phyloP scores from a whole-genome alignment of 1,284 basidiomycete genomes.

The Papiliotrema flavescens region DNA sequence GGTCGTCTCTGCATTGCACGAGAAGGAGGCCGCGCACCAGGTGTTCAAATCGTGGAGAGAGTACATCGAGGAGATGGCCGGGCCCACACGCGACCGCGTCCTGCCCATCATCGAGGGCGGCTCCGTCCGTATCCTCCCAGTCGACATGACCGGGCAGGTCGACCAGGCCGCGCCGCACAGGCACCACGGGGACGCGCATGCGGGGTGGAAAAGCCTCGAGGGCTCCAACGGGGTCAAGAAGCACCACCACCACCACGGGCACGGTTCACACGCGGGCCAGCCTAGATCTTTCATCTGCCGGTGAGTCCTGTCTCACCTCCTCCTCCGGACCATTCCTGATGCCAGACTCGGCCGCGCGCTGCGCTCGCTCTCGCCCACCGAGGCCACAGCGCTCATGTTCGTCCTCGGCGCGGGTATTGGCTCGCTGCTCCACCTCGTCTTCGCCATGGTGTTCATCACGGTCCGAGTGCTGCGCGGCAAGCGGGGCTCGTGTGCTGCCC shows the following conservation, averaged over 20 bases:
- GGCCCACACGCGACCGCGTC: conserved; percentile 4
- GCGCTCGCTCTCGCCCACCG: conserved; percentile 15
- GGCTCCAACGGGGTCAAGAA: conserved; percentile 4
- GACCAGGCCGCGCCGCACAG: not conserved
- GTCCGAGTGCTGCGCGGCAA: conserved; percentile 14
- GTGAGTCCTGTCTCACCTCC: conserved; percentile 3
- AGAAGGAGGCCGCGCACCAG: not conserved
- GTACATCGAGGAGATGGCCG: conserved; percentile 11
- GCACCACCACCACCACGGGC: not conserved
- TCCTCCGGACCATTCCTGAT: not conserved
- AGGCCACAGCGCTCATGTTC: conserved; percentile 24
- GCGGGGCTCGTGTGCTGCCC: conserved; percentile 4
- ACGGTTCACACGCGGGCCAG: conserved; percentile 1
- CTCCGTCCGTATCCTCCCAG: conserved; percentile 8
- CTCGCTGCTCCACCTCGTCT: conserved; percentile 27
- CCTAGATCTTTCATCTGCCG: conserved; percentile 3
- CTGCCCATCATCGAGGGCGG: conserved; percentile 21
- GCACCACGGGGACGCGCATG: not conserved
- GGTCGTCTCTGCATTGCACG: not conserved
- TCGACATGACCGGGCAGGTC: not conserved
- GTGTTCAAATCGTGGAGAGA: conserved; percentile 10
- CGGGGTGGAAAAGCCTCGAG: conserved; percentile 5
- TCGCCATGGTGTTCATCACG: conserved; percentile 27
- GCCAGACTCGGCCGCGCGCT: conserved; percentile 23
- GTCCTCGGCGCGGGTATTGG: conserved; percentile 32